Conservation (phyloP, 176 grass and related monocot species). For the Phragmites australis region DNA sequence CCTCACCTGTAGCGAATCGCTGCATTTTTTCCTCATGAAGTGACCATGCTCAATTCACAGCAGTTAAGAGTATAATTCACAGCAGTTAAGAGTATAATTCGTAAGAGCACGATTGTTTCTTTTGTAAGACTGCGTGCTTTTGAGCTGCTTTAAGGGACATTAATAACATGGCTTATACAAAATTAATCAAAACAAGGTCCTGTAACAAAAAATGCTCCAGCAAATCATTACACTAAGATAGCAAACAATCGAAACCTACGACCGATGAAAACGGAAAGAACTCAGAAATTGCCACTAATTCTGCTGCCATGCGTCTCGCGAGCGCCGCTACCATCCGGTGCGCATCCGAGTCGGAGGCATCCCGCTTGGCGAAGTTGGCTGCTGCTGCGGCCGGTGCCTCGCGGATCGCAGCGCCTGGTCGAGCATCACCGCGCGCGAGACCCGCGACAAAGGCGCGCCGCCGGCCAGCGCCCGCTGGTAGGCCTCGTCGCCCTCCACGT, state of each 20-base stretch:
- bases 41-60: too few relatives aligned
- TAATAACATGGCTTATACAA: not conserved
- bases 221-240: too few relatives aligned
- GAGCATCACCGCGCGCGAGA: not conserved
- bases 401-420: conserved; percentile 21
- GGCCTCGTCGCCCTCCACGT: conserved; percentile 29
- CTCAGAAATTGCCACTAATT: too few relatives aligned
- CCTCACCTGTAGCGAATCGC: not conserved
- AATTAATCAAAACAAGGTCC: not conserved
- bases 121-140: too few relatives aligned
- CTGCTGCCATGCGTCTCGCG: too few relatives aligned
- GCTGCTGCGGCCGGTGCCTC: not conserved
- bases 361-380: not conserved
- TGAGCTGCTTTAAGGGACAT: not conserved
- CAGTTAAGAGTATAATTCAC: too few relatives aligned
- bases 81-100: too few relatives aligned
- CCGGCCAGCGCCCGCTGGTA: conserved; percentile 22
- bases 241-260: not conserved
- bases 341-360: conserved; percentile 10
- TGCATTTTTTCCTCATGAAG: not conserved
- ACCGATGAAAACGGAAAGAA: too few relatives aligned
- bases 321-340: not conserved
- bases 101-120: too few relatives aligned
- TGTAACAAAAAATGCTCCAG: too few relatives aligned
- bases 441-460: not conserved